Conservation (phyloP, 2,329 filamentous ascomycete species). For the Aspergillus uvarum region DNA sequence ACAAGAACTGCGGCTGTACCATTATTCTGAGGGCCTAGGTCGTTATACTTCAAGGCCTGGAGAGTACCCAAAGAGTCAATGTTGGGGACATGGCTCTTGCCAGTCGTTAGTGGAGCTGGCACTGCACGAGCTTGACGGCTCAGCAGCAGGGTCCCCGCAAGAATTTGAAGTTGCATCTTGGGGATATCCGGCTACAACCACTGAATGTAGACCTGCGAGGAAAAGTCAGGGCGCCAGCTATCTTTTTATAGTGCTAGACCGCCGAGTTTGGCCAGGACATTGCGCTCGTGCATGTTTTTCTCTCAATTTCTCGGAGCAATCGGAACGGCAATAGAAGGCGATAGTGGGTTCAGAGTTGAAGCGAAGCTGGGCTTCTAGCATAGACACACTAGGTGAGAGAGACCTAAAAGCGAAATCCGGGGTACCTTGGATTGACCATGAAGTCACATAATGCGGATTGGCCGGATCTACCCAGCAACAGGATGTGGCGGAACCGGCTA, state of each 20-base stretch:
- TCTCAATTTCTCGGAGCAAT: neutral
- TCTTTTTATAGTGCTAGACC: neutral
- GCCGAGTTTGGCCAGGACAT: neutral
- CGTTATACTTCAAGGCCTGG: constrained; percentile 27
- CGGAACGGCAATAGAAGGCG: neutral
- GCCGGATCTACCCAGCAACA: neutral
- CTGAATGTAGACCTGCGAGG: too few species aligned
- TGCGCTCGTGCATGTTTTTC: neutral
- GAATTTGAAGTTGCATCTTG: constrained; percentile 14
- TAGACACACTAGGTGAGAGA: neutral
- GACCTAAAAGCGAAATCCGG: neutral
- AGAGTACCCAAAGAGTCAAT: constrained; percentile 20
- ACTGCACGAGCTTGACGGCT: constrained; percentile 14
- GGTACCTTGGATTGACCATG: neutral
- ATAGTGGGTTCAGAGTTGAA: neutral
- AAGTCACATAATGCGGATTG: neutral
- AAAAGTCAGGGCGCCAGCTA: neutral
- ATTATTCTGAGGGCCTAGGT: constrained; percentile 25
- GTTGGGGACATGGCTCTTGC: constrained; percentile 1
- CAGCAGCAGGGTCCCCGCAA: constrained; percentile 16
- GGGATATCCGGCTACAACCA: neutral
- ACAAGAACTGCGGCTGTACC: constrained; percentile 25
- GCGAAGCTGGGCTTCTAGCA: neutral
- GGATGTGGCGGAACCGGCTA: neutral
- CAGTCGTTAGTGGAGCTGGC: constrained; percentile 10